These are phyloP conservation scores for Onygena corvina DNA, from an alignment of 2,329 filamentous ascomycete genomes.

Conservation along the genomic window DNA sequence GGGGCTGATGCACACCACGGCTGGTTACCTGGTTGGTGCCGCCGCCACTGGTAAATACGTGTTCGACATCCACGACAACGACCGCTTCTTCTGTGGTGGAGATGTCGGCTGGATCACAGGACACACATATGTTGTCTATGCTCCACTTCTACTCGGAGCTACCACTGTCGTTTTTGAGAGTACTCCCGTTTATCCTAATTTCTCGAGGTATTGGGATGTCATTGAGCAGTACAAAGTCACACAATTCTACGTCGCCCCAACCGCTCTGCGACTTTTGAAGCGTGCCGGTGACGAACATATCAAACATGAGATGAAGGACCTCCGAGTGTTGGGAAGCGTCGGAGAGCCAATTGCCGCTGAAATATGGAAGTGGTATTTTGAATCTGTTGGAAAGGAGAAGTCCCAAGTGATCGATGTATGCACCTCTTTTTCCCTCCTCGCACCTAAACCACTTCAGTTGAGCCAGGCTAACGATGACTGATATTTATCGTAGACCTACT, in stretches of 20 bases:
- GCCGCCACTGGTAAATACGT: slow-evolving; percentile 95
- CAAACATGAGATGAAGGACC: slow-evolving; percentile 73
- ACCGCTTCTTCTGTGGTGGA: slow-evolving; percentile 93
- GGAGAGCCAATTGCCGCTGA: slow-evolving; percentile 96
- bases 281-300: slow-evolving; percentile 89
- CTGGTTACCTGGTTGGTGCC: slow-evolving; percentile 84
- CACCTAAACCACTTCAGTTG: too few species aligned
- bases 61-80: slow-evolving; percentile 90
- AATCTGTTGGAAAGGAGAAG: slow-evolving; percentile 84
- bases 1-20: slow-evolving; percentile 96
- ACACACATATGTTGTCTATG: slow-evolving; percentile 96
- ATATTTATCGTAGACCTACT: slow-evolving; percentile 63
- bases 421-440: not conserved
- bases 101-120: slow-evolving; percentile 99
- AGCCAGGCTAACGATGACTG: too few species aligned
- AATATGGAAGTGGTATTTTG: slow-evolving; percentile 99
- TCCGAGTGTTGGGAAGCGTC: slow-evolving; percentile 85
- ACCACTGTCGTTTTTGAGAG: slow-evolving; percentile 96
- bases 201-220: slow-evolving; percentile 97
- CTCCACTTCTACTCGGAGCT: slow-evolving; percentile 81
- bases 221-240: slow-evolving; percentile 91
- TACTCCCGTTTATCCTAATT: slow-evolving; percentile 92
- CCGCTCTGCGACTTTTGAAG: slow-evolving; percentile 84
- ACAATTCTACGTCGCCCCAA: slow-evolving; percentile 97
- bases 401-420: slow-evolving; percentile 88